These are phyloP conservation scores for Carpinus fangiana DNA, from an alignment of 306 rosid genomes.

Conservation along the genomic window DNA sequence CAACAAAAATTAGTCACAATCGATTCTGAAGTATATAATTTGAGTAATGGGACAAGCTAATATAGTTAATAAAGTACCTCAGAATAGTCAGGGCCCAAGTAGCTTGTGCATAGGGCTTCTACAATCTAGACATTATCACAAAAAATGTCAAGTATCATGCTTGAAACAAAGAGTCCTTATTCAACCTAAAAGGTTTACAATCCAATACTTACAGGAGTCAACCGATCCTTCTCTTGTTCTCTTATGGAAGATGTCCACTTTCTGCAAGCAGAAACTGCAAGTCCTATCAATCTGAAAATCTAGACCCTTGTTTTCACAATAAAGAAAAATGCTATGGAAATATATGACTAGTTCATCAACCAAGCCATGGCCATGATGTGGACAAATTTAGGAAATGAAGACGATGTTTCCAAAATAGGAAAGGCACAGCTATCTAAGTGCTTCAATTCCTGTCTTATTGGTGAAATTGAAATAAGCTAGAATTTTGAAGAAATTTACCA, in stretches of 20 bases:
- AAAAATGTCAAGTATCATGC: slow-evolving; percentile 35
- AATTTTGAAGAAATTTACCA: background rate
- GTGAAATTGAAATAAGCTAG: background rate
- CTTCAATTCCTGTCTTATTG: background rate
- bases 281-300: slow-evolving; percentile 22
- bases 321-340: slow-evolving; percentile 1
- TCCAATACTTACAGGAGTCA: slow-evolving; percentile 75
- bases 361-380: background rate
- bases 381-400: background rate
- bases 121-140: slow-evolving; percentile 60
- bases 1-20: slow-evolving; percentile 26
- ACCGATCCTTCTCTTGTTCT: slow-evolving; percentile 78
- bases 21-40: slow-evolving; percentile 20
- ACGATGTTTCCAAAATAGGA: background rate
- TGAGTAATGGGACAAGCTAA: slow-evolving; percentile 13
- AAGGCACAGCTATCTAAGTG: background rate
- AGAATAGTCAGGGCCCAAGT: slow-evolving; percentile 88
- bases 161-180: slow-evolving; percentile 7
- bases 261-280: slow-evolving; percentile 56
- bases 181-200: slow-evolving; percentile 9
- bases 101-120: slow-evolving; percentile 80
- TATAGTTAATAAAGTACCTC: slow-evolving; percentile 54
- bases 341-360: background rate
- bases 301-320: slow-evolving; percentile 4
- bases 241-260: slow-evolving; percentile 83